Percentiles rank a stretch among this genome's conserved stretches.
Conservation (phyloP, 495 filamentous ascomycete genomes). For the Hypoxylon perforatum region DNA sequence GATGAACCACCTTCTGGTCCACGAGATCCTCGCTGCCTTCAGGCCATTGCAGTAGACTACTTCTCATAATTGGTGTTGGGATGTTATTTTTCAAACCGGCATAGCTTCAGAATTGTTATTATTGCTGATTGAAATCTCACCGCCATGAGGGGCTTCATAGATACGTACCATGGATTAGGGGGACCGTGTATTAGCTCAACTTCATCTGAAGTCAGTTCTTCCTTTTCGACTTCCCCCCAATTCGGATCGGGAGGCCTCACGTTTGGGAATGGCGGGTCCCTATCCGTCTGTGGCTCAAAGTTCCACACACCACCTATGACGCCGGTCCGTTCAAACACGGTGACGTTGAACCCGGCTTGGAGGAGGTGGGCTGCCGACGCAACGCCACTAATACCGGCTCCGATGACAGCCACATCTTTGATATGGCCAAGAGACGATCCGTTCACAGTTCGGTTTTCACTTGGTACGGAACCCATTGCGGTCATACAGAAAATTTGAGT, state of each 20-base stretch:
- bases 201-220: constrained; percentile 38
- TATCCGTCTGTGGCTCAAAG: constrained; percentile 67
- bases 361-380: constrained; percentile 71
- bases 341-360: constrained; percentile 67
- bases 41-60: constrained; percentile 69
- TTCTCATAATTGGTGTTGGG: constrained; percentile 67
- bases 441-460: neutral
- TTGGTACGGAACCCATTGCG: constrained; percentile 28
- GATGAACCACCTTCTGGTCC: constrained; percentile 63
- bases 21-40: constrained; percentile 67
- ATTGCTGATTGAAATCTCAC: neutral
- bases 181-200: constrained; percentile 43
- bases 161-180: constrained; percentile 51
- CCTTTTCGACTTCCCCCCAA: constrained; percentile 48
- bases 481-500: neutral
- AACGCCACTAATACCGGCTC: constrained; percentile 76
- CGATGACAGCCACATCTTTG: constrained; percentile 71
- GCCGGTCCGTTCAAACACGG: constrained; percentile 71
- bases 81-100: constrained; percentile 73
- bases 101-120: constrained; percentile 62
- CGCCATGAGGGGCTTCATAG: too few species aligned
- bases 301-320: constrained; percentile 73
- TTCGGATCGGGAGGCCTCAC: constrained; percentile 49
- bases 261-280: constrained; percentile 68
- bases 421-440: constrained; percentile 34